Evolutionary conservation across 1,284 basidiomycete genomes (phyloP), one percentile per base, ranked within the genome.

Genomic region (Papiliotrema terrestris): DNA sequence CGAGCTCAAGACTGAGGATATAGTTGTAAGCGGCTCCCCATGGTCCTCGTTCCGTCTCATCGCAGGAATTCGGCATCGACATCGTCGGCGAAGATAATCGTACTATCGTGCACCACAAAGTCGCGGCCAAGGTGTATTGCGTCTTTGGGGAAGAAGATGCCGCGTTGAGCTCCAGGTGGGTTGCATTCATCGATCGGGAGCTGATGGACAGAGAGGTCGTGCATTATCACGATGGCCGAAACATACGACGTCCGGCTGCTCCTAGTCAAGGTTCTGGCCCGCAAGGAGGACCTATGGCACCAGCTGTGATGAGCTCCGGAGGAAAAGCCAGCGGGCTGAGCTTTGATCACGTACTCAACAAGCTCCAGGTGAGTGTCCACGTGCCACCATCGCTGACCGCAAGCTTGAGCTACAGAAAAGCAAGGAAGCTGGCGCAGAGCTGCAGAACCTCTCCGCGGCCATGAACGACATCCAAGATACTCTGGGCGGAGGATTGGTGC

Each of bases 31-130:
- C n/a, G n/a, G n/a, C n/a, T 81, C 36, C 4, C 25, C 26, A 20
- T 15, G 8, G 13, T 5, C 35, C 6, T 45, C 19, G 29, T 5
- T 20, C 2, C 3, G 29, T 8, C 23, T 20, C 17, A 9, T 29
- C 9, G 15, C 15, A 92, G 90, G 94, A 98, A 84, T 97, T 97
- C 72, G 94, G 95, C 58, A 98, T 98, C 73, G 96, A 98, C 78
- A 98, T 98, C 60, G 89, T 97, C 54, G 91, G 91, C 58, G 95
- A 99, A 71, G 96, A 98, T 80, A 97, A 96, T 82, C 92, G 93
- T 78, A 93, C 92, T 0, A 93, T 97, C 60, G 87, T 98, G 47
- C 95, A 98, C 77, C 94, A 98, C 80, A 98, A 98, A 75, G 96
- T 98, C 39, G 91, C 95, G 11, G 92, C 93, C 14, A 89, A 91